Conservation (phyloP, 306 rosid species). For the Trifolium dubium region DNA sequence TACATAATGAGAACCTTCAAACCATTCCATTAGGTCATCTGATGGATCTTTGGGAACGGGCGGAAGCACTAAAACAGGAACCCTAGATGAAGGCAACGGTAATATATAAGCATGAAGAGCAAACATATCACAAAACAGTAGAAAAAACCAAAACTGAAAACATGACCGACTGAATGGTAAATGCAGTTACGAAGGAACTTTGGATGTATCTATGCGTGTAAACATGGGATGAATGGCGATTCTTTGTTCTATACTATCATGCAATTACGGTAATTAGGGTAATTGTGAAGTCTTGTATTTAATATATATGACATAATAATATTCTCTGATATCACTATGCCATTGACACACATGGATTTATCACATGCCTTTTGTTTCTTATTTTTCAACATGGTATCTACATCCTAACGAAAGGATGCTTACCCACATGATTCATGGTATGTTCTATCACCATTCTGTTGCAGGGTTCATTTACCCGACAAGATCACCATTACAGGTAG, state of each 20-base stretch:
- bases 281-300: background rate
- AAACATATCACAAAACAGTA: conserved; percentile 22
- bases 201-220: background rate
- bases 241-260: background rate
- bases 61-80: conserved; percentile 87
- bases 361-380: conserved; percentile 1
- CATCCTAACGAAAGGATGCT: background rate
- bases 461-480: conserved; percentile 7
- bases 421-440: background rate
- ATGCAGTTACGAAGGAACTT: conserved; percentile 16
- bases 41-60: conserved; percentile 79
- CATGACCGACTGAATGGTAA: background rate
- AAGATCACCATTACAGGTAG: background rate
- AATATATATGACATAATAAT: background rate
- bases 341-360: background rate
- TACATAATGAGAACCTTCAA: conserved; percentile 53
- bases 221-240: conserved; percentile 9
- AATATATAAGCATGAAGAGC: conserved; percentile 19
- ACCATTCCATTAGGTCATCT: conserved; percentile 84
- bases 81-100: conserved; percentile 52
- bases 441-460: background rate
- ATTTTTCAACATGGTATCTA: conserved; percentile 5
- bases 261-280: background rate
- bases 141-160: conserved; percentile 17
- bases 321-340: background rate